These are phyloP conservation scores for Aspergillus diversus DNA, from an alignment of 495 filamentous ascomycete species.

Conservation along the genomic window DNA sequence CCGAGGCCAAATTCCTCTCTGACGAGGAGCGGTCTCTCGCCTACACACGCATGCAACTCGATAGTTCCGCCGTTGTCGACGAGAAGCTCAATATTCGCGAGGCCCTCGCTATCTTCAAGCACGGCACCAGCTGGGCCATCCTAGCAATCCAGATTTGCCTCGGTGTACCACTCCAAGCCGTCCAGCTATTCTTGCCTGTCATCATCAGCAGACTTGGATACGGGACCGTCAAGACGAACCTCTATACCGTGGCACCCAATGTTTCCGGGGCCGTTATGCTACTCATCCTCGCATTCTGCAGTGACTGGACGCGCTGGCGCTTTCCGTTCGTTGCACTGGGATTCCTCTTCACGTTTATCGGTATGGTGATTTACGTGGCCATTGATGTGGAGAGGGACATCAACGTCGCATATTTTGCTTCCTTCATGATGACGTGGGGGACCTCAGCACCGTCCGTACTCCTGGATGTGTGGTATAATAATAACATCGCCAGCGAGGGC, in stretches of 20 bases:
- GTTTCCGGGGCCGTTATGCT: conserved; percentile 66
- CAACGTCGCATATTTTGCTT: conserved; percentile 71
- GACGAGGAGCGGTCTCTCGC: conserved; percentile 66
- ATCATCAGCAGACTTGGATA: conserved; percentile 67
- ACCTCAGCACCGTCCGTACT: conserved; percentile 53
- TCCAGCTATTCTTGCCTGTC: conserved; percentile 70
- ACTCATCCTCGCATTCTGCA: conserved; percentile 65
- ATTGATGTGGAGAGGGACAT: conserved; percentile 58
- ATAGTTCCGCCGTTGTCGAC: conserved; percentile 69
- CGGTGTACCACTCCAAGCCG: conserved; percentile 70
- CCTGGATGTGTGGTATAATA: conserved; percentile 68
- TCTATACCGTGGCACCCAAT: conserved; percentile 76
- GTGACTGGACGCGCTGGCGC: conserved; percentile 63
- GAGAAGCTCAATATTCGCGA: conserved; percentile 68
- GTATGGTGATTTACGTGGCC: conserved; percentile 70
- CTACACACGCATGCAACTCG: conserved; percentile 69
- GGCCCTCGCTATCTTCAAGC: conserved; percentile 61
- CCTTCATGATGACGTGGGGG: conserved; percentile 79
- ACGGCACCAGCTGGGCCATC: conserved; percentile 62
- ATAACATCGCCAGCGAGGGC: conserved; percentile 75
- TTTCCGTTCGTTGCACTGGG: conserved; percentile 72
- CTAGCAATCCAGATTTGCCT: conserved; percentile 71
- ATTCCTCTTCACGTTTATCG: conserved; percentile 70
- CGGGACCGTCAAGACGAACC: conserved; percentile 67
- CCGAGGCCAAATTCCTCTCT: conserved; percentile 63